Base-by-base conservation (phyloP, 1,139 yeast species). In the Geotrichum macrosporum region DNA sequence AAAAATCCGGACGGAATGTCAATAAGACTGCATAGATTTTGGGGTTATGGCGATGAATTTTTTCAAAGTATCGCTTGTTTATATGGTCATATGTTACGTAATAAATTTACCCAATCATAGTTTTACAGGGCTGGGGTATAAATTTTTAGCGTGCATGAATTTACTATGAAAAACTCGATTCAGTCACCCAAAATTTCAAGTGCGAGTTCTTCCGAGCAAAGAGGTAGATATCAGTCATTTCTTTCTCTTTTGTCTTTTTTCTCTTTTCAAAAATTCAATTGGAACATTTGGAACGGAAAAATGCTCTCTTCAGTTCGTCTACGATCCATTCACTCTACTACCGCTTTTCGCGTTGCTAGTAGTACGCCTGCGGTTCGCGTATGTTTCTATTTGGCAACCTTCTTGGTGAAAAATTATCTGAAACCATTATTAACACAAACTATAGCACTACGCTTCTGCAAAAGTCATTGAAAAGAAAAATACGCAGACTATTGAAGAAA, bases 261-360 rank as follows among this genome's bases (percentile, higher is more conserved):
- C 26, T 19, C 24, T 30, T 15, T 16, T 20, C 16, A 18, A 13
- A 22, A 32, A 20, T 19, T 32, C 16, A 32, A 21, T 31, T 30
- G 30, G 18, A 35, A 35, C 6, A 10, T 15, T 19, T 6, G 6
- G 27, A 24, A 24, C 6, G 27, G 6, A 6, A 24, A 24, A 6
- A 41, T 39, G 38, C 22, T 45, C n/a, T 38, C 48, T 39, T 29
- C 44, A 20, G n/a, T 35, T 22, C 44, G 48, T 16, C 12, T 38
- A 13, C 41, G 20, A 19, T 29, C 44, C 21, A 29, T 35, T 12
- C 35, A 36, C 40, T 34, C 40, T 26, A 26, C 40, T n/a, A 29
- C 16, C n/a, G 16, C 44, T 19, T 12, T 30, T 3, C 19, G 29
- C 18, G 4, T 35, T 12, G 41, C 41, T 16, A n/a, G 27, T 15